Evolutionary conservation across 2,329 filamentous ascomycete genomes (phyloP), one percentile per base, ranked within the genome.

Genomic region (Davidsoniella eucalypti): DNA sequence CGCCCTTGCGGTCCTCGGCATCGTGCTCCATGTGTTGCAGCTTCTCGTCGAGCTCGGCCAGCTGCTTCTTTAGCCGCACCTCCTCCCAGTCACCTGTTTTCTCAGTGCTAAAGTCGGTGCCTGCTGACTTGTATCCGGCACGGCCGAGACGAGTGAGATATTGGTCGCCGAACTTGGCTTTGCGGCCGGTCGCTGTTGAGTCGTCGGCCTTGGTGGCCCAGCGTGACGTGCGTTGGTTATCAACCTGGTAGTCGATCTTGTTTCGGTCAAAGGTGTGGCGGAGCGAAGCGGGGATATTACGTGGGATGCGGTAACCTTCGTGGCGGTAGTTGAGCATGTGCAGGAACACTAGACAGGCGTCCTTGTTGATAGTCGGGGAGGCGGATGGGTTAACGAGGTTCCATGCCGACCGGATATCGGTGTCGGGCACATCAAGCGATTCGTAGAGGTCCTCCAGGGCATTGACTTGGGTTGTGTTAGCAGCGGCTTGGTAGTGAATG

Each of bases 1-100:
- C 76, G 56, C 74, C 74, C 59, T 67, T 72, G 52, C 77, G 72
- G 54, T 76, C 75, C 58, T 83, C 76, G 0, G 81, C 80, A 41
- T 80, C 77, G 52, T 79, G 74, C 66, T 93, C 87, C 1, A 94
- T 82, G 52, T 83, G 81, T 36, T 81, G 78, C 55, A 95, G 82
- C 70, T 93, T 94, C 51, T 82, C 75, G 59, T 98, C 88, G 25
- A 98, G 70, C 58, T 96, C 90, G 21, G 79, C 75, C 29, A 98
- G 76, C 65, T 96, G 87, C 62, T 92, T 88, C 72, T 93, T 90
- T 56, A 98, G 72, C 49, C 88, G 78, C 42, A 96, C 92, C 65
- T 96, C 92, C 65, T 98, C 92, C 87, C 92, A 96, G 63, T 98
- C 92, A 59, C 93, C 90, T 54, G 84, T 84, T 62, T 87, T 85